These are phyloP conservation scores for Calocybe indica DNA, from an alignment of 768 basidiomycete genomes.

Conservation along the genomic window DNA sequence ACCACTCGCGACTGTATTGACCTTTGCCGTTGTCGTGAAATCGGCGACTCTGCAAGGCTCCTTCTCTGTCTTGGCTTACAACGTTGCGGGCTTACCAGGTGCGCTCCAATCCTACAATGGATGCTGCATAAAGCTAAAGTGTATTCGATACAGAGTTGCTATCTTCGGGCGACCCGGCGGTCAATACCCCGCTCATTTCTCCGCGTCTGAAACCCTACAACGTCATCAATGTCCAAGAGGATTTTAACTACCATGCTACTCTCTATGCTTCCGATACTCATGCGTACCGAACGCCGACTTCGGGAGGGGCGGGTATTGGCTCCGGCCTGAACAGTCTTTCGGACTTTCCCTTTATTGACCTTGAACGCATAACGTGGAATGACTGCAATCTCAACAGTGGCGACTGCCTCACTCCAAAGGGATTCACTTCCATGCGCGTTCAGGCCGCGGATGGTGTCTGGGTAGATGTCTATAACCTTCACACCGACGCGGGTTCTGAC, in stretches of 20 bases:
- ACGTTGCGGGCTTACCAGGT: neutral
- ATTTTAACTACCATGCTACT: constrained; percentile 32
- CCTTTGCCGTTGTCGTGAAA: no score
- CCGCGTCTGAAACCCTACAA: constrained; percentile 24
- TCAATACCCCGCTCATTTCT: constrained; percentile 25
- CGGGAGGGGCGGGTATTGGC: constrained; percentile 27
- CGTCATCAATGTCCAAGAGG: constrained; percentile 28
- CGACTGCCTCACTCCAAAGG: constrained; percentile 33
- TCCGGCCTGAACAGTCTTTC: constrained; percentile 32
- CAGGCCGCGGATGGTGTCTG: constrained; percentile 24
- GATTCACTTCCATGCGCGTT: constrained; percentile 31
- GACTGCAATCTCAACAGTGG: constrained; percentile 22
- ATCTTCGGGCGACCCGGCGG: constrained; percentile 21
- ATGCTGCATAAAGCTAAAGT: neutral
- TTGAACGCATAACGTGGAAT: constrained; percentile 23
- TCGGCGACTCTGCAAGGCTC: no score
- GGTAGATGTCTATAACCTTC: constrained; percentile 32
- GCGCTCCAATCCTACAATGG: neutral
- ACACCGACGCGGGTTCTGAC: constrained; percentile 29
- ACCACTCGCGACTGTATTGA: no score
- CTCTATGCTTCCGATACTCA: constrained; percentile 30
- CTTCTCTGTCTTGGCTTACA: no score
- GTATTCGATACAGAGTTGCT: constrained; percentile 12
- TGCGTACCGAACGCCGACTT: constrained; percentile 29
- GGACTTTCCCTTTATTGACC: constrained; percentile 26